Conservation (phyloP, 108 stramenopile genomes). For the Epithemia pelagica region DNA sequence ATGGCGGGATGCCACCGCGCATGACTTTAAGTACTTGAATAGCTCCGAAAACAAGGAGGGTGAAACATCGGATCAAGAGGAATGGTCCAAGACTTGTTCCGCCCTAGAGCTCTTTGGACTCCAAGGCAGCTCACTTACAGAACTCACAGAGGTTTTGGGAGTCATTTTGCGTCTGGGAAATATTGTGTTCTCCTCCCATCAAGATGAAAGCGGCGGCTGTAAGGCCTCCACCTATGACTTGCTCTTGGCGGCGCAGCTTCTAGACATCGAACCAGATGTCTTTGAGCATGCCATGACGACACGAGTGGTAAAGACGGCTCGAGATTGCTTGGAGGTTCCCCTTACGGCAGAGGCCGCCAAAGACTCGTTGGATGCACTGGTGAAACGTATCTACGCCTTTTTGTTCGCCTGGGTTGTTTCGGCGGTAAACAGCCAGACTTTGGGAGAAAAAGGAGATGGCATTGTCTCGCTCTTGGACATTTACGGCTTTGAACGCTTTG, state of each 20-base stretch:
- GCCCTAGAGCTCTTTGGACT: conserved; percentile 48
- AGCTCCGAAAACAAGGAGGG: conserved; percentile 1
- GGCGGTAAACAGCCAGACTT: conserved; percentile 36
- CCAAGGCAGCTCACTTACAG: conserved; percentile 22
- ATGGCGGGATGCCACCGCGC: conserved; percentile 10
- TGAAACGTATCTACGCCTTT: conserved; percentile 76
- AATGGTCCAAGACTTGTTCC: conserved; percentile 47
- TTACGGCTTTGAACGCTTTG: conserved; percentile 96
- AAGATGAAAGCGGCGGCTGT: conserved; percentile 27
- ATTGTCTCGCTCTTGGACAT: conserved; percentile 91
- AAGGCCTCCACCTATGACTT: conserved; percentile 25
- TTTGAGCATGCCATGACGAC: conserved; percentile 51
- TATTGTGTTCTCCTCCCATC: conserved; percentile 32
- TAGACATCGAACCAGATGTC: conserved; percentile 48
- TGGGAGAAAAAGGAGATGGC: conserved; percentile 20
- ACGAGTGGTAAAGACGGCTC: conserved; percentile 29
- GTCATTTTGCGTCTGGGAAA: conserved; percentile 71
- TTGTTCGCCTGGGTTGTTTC: conserved; percentile 60
- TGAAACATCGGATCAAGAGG: conserved; percentile 36
- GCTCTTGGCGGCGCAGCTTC: conserved; percentile 33
- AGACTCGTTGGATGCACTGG: conserved; percentile 75
- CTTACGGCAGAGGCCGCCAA: conserved; percentile 24
- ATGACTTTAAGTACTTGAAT: conserved; percentile 36
- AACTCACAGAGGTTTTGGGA: conserved; percentile 48
- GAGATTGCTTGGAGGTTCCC: conserved; percentile 20